Base-by-base conservation (phyloP, 2,329 filamentous ascomycete genomes). In the Aspergillus carbonarius region DNA sequence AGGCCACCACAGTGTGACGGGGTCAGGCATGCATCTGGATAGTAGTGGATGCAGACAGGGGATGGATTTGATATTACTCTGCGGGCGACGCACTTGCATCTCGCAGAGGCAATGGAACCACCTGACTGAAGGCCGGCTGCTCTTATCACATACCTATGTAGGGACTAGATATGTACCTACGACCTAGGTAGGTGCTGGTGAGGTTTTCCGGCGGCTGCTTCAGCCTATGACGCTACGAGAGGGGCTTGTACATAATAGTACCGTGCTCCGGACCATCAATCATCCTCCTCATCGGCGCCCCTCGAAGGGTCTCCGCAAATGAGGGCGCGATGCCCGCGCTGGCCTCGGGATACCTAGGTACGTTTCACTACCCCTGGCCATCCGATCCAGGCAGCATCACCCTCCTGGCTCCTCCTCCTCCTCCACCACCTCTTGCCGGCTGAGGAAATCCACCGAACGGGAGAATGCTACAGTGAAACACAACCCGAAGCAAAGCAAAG, bases 11-110 rank as follows among this genome's bases (percentile, higher is more conserved):
- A 18, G 20, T 56, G 47, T 46, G 53, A 55, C 47, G 20, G 57
- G 54, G 39, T 52, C 55, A 58, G 49, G 49, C 55, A 58, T 54
- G 32, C 55, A 54, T 34, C n/a, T 17, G 23, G n/a, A n/a, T n/a
- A n/a, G n/a, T n/a, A n/a, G n/a, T 35, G 30, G 15, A 37, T 37
- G 55, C 47, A 23, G 32, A 25, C 54, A 50, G 46, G 54, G 44
- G 27, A 32, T 34, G 17, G 39, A 13, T 20, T 42, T 18, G 42
- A 23, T 32, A 32, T 32, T 32, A 32, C 20, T 39, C 30, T n/a
- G 34, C 42, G 9, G 44, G 32, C 23, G 40, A 40, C 34, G n/a
- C 20, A 42, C 17, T 34, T 42, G 30, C 48, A 44, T 30, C 15
- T 35, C 30, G 40, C 44, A 48, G 30, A 46, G 53, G 23, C 15